A percentile compares a stretch with the other conserved stretches of the same genome.
Evolutionary conservation across 129 eudicot genomes (phyloP).

Genomic region (Pulicaria dysenterica): DNA sequence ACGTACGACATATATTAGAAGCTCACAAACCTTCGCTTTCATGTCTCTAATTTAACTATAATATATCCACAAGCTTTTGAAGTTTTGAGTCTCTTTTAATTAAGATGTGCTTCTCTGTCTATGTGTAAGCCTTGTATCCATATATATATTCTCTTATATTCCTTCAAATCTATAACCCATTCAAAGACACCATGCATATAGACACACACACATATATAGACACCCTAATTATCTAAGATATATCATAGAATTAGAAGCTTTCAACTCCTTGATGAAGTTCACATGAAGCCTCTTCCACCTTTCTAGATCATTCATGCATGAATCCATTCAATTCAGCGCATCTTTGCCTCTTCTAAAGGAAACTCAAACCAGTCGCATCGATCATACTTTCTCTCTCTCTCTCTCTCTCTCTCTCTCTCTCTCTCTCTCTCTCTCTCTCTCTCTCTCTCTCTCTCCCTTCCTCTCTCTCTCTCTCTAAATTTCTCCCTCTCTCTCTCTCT

Average conservation of each 20-base stretch:
- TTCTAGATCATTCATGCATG: constrained; percentile 65
- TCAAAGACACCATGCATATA: constrained; percentile 40
- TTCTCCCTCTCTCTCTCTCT: too few species aligned
- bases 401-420: neutral
- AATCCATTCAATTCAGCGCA: constrained; percentile 55
- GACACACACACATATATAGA: too few species aligned
- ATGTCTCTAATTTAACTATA: too few species aligned
- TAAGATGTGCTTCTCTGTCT: constrained; percentile 20
- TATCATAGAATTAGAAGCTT: constrained; percentile 34
- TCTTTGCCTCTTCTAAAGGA: constrained; percentile 59
- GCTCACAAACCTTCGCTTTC: too few species aligned
- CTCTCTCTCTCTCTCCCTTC: too few species aligned
- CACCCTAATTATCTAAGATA: neutral
- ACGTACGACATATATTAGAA: too few species aligned
- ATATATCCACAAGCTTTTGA: too few species aligned
- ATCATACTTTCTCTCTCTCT: constrained; percentile 4
- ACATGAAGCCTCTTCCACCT: constrained; percentile 53
- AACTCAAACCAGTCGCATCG: constrained; percentile 40
- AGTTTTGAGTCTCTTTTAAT: neutral
- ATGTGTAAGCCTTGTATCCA: constrained; percentile 20
- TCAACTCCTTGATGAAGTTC: constrained; percentile 62
- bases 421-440: neutral
- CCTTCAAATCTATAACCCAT: constrained; percentile 44
- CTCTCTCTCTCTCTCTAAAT: neutral
- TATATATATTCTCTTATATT: constrained; percentile 14